phyloP scores from a whole-genome alignment of 2,329 filamentous ascomycete species.

The Cladosporium sp. region DNA sequence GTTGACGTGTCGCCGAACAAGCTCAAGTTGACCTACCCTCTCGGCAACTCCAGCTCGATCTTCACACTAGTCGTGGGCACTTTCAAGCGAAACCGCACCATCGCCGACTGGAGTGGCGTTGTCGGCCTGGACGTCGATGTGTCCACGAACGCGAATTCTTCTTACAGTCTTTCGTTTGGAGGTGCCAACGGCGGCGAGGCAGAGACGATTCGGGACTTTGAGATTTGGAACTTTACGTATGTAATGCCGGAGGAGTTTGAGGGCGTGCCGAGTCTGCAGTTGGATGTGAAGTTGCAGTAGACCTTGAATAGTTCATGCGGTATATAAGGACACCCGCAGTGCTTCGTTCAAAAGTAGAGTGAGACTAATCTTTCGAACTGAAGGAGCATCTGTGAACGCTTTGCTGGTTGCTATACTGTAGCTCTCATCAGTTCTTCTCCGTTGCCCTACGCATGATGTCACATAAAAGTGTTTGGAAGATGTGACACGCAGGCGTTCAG shows the following conservation, averaged over 20 bases:
- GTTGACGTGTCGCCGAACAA: conserved; percentile 25
- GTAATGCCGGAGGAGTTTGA: conserved; percentile 16
- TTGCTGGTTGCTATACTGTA: no score
- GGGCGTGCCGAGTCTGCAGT: neutral
- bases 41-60: conserved; percentile 42
- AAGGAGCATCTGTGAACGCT: no score
- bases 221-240: conserved; percentile 43
- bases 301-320: no score
- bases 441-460: no score
- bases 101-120: conserved; percentile 46
- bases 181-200: conserved; percentile 38
- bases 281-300: conserved; percentile 1
- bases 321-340: no score
- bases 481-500: no score
- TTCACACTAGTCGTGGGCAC: conserved; percentile 52
- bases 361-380: no score
- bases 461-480: no score
- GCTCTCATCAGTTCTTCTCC: no score
- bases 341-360: no score
- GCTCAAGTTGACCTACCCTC: conserved; percentile 52
- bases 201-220: conserved; percentile 35
- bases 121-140: conserved; percentile 46
- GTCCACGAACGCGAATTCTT: conserved; percentile 41
- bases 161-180: conserved; percentile 41
- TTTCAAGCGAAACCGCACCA: conserved; percentile 41